Evolutionary conservation across 2,329 filamentous ascomycete genomes (phyloP), one percentile per base, ranked within the genome.

Genomic region (Trichophyton simii): DNA sequence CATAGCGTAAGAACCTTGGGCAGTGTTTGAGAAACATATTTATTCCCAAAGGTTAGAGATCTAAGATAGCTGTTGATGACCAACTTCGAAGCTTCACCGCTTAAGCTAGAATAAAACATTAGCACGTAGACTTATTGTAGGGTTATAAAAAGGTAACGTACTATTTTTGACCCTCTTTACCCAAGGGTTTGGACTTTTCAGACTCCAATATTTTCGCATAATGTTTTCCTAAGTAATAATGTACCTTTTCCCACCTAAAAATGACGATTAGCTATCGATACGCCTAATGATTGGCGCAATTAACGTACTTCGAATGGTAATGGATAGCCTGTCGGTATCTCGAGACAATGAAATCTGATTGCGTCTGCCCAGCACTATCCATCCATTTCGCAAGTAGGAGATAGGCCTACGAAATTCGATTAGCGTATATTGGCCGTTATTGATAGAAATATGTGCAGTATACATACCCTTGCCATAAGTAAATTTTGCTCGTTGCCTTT

Each of bases 191-290:
- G 1, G 82, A 78, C 72, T 90, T 91, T 72, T 97, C 91, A 0
- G 90, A 89, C 68, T 97, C 92, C 2, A 96, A 78, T 3, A 97
- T 82, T 73, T 96, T 99, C 72, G 96, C 95, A 80, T 99, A 99
- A 74, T 97, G 91, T 55, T 92, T 90, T 3, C 94, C 94, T 8
- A 99, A 82, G 72, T 96, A 96, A 72, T 97, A 99, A 71, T 97
- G 92, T 0, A 90, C 91, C 73, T 96, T 97, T 71, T 99, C 94
- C 91, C 92, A 99, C 59, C 84, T 84, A 59, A 31, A n/a, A 58
- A 36, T 11, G 60, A 67, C 58, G 67, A 61, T 61, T 41, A 44
- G 42, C 52, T 22, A 48, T 4, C 52, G 1, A 31, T 13, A 22
- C 22, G 15, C 25, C 38, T 11, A 18, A 31, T 41, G 25, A 25